Percentiles rank a stretch among this genome's conserved stretches.
These are phyloP conservation scores for Cystobasidiaceae sp. DNA, from an alignment of 1,284 basidiomycete species.

Conservation along the genomic window DNA sequence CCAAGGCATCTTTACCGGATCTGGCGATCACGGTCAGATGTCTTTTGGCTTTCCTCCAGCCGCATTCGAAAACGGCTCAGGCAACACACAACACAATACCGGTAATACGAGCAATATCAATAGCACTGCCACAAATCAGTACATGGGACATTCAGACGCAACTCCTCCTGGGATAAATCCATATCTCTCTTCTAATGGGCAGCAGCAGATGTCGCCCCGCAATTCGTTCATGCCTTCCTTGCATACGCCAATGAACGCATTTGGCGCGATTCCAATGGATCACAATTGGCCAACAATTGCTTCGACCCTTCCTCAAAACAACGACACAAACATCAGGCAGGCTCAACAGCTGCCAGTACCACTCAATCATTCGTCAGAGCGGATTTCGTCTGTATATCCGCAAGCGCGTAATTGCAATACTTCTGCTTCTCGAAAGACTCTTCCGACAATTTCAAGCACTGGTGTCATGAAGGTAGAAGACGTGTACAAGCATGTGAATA, in stretches of 20 bases:
- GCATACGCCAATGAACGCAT: constrained; percentile 2
- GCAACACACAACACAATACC: background rate
- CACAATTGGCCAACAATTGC: constrained; percentile 21
- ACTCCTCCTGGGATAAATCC: background rate
- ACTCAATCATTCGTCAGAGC: background rate
- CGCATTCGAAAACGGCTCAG: constrained; percentile 9
- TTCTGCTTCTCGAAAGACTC: background rate
- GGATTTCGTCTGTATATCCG: background rate
- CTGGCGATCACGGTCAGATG: constrained; percentile 4
- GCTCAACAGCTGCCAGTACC: background rate
- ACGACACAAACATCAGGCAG: constrained; percentile 5
- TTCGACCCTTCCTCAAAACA: background rate
- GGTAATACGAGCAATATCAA: background rate
- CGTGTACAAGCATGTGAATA: constrained; percentile 69
- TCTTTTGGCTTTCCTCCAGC: constrained; percentile 16
- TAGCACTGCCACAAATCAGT: too few species aligned
- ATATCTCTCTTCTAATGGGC: background rate
- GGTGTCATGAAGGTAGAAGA: constrained; percentile 48
- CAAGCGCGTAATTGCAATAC: background rate
- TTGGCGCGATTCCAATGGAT: constrained; percentile 9
- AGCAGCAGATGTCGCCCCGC: background rate
- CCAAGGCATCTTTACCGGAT: constrained; percentile 15
- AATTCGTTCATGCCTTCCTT: constrained; percentile 2
- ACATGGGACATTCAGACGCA: background rate
- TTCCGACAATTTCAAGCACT: constrained; percentile 9